Conservation (phyloP, 768 basidiomycete genomes). For the Grammothele lineata region DNA sequence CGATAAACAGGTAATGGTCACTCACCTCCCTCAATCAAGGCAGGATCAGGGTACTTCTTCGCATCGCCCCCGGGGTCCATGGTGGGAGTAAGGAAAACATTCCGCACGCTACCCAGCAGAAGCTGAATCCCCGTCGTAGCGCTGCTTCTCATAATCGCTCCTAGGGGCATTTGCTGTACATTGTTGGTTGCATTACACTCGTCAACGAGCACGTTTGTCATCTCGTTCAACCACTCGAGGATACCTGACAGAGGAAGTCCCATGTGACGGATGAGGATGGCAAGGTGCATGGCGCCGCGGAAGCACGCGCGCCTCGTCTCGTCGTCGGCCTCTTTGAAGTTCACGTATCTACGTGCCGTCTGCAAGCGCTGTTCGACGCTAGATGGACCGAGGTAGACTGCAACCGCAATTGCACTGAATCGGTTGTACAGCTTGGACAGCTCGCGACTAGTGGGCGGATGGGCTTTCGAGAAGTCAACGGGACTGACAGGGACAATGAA, state of each 20-base stretch:
- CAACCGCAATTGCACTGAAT: constrained; percentile 66
- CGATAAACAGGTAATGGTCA: neutral
- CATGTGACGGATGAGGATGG: constrained; percentile 55
- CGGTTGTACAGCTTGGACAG: constrained; percentile 82
- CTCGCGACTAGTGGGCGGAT: constrained; percentile 47
- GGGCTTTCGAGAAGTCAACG: constrained; percentile 55
- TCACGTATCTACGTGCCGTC: constrained; percentile 64
- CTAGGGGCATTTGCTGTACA: no score
- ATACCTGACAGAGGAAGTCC: constrained; percentile 46
- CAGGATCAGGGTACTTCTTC: constrained; percentile 57
- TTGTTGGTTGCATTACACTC: constrained; percentile 42
- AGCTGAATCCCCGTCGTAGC: constrained; percentile 45
- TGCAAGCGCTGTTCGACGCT: constrained; percentile 50
- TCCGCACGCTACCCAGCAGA: constrained; percentile 53
- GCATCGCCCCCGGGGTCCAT: constrained; percentile 34
- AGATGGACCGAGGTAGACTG: constrained; percentile 56
- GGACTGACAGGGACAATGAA: constrained; percentile 68
- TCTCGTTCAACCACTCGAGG: constrained; percentile 60
- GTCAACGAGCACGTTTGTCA: constrained; percentile 47
- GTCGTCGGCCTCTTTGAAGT: constrained; percentile 61
- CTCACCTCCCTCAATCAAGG: constrained; percentile 52
- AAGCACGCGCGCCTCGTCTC: constrained; percentile 68
- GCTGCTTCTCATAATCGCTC: no score
- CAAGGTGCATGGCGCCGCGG: constrained; percentile 69
- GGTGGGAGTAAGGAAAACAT: constrained; percentile 40